Evolutionary conservation across 2,329 filamentous ascomycete species (phyloP), one percentile per base, ranked within the genome.

Genomic region (Phaeophleospora eucalypticola): DNA sequence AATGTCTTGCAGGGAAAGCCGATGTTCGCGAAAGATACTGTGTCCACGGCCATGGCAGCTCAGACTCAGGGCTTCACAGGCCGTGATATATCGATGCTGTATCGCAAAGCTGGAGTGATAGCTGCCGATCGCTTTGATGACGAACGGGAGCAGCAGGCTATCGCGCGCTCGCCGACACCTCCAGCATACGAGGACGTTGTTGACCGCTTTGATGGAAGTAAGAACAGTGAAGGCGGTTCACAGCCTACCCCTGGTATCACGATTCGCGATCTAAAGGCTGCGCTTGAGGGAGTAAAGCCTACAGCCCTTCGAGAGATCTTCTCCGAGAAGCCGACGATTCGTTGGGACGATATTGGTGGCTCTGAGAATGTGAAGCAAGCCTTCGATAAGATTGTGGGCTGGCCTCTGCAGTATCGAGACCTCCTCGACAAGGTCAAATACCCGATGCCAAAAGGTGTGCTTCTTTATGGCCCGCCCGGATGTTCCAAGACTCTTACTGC

Each of bases 401-500:
- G 80, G 56, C 79, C 80, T 4, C 69, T 81, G 42, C 79, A 80
- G 67, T 67, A 76, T 46, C 71, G 76, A 2, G 71, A 76, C 37
- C 62, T 72, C 21, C 75, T 82, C 68, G 66, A 68, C 43, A 64
- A 70, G 49, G 67, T 79, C 14, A 73, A 74, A 42, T 66, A 77
- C 18, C 77, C 77, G 24, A 82, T 84, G 0, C 84, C 84, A 46
- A 94, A 91, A 62, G 89, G 90, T 0, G 80, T 95, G 14, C 76
- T 97, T 4, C 78, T 97, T 2, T 96, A 95, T 65, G 91, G 91
- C 0, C 91, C 91, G 0, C 91, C 91, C 0, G 91, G 91, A 3
- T 96, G 91, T 69, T 94, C 89, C 54, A 97, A 97, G 70, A 97
- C 91, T 0, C 80, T 96, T 65, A 89, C 83, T 0, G 91, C 91